These are phyloP conservation scores for Neurospora crassa DNA, from an alignment of 2,329 filamentous ascomycete species.

Conservation along the genomic window DNA sequence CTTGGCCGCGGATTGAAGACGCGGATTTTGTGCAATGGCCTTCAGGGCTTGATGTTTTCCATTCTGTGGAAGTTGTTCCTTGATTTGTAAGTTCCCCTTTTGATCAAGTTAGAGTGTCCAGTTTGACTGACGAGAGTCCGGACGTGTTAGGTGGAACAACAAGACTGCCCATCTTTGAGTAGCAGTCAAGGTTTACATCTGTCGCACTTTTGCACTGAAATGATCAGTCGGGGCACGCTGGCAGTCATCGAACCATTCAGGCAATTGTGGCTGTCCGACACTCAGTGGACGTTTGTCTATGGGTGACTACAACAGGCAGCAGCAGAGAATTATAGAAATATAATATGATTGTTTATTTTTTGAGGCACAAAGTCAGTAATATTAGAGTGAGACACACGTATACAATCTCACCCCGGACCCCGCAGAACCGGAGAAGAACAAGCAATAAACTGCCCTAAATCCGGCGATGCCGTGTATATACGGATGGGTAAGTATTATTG, in stretches of 20 bases:
- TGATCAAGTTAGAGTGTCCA: neutral
- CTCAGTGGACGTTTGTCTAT: neutral
- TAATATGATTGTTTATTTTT: neutral
- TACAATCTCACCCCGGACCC: neutral
- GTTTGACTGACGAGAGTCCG: neutral
- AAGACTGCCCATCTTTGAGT: neutral
- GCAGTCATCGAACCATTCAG: neutral
- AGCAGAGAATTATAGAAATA: neutral
- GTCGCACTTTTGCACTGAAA: neutral
- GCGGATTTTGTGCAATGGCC: constrained; percentile 36
- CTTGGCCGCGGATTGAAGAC: constrained; percentile 37
- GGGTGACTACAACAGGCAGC: neutral
- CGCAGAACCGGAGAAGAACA: neutral
- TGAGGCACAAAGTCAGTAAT: neutral
- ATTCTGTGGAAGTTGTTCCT: constrained; percentile 40
- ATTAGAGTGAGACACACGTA: neutral
- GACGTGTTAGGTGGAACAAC: constrained; percentile 2
- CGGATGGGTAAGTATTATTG: neutral
- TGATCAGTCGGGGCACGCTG: neutral
- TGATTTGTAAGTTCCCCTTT: constrained; percentile 29
- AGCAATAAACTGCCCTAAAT: neutral
- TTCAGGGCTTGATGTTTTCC: constrained; percentile 37
- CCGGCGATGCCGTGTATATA: neutral
- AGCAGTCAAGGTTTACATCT: neutral
- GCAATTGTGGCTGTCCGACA: neutral